phyloP scores from a whole-genome alignment of 2,329 filamentous ascomycete genomes.

The Alternaria sp. region DNA sequence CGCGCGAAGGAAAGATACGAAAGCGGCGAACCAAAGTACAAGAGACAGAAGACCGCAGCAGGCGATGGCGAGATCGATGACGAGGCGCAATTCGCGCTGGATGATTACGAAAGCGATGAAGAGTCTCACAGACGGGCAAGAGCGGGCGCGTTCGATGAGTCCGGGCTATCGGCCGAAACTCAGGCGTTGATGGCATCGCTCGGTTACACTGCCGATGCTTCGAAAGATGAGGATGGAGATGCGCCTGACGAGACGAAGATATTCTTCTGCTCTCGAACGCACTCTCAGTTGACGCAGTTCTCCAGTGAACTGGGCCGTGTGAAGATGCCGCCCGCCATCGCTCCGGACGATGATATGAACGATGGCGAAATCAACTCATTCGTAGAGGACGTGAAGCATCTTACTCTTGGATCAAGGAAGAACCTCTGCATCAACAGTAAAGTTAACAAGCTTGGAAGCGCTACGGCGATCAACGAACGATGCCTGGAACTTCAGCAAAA shows the following conservation, averaged over 20 bases:
- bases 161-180: conserved; percentile 76
- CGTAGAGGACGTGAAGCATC: conserved; percentile 74
- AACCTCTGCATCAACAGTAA: conserved; percentile 88
- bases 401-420: conserved; percentile 86
- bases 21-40: conserved; percentile 59
- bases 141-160: conserved; percentile 37
- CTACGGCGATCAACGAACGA: conserved; percentile 89
- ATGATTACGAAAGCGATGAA: conserved; percentile 74
- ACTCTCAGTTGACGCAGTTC: conserved; percentile 91
- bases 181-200: conserved; percentile 73
- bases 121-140: conserved; percentile 53
- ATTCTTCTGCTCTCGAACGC: conserved; percentile 90
- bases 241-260: conserved; percentile 77
- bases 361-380: conserved; percentile 38
- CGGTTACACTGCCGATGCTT: conserved; percentile 44
- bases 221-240: conserved; percentile 58
- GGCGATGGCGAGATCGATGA: conserved; percentile 42
- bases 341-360: conserved; percentile 30
- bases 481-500: conserved; percentile 88
- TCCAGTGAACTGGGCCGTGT: conserved; percentile 82
- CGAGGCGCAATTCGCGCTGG: conserved; percentile 77
- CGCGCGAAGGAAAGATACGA: conserved; percentile 64
- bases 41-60: conserved; percentile 48
- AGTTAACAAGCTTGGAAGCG: conserved; percentile 72
- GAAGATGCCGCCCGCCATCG: conserved; percentile 74